phyloP scores from a whole-genome alignment of 345 rosid genomes.

The Brassica cretica region DNA sequence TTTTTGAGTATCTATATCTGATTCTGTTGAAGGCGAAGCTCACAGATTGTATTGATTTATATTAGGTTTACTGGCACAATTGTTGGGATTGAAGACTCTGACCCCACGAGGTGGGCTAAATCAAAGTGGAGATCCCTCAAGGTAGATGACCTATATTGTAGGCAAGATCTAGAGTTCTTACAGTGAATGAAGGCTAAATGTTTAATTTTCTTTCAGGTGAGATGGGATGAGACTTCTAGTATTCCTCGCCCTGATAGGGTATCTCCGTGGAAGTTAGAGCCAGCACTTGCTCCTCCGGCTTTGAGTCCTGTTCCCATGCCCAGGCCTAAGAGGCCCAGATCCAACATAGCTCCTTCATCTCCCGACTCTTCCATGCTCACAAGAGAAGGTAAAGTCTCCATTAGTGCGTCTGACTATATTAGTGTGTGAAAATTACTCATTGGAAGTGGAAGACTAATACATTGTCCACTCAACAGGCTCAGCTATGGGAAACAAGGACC shows the following conservation, averaged over 20 bases:
- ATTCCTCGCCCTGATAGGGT: conserved; percentile 83
- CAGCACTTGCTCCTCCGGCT: conserved; percentile 77
- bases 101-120: conserved; percentile 58
- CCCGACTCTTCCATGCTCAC: conserved; percentile 58
- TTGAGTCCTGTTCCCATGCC: conserved; percentile 60
- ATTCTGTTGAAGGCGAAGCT: background rate
- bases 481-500: conserved; percentile 51
- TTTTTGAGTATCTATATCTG: background rate
- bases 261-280: conserved; percentile 88
- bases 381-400: conserved; percentile 57
- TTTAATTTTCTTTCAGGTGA: conserved; percentile 50
- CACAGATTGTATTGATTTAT: conserved; percentile 14
- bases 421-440: background rate
- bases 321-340: conserved; percentile 62
- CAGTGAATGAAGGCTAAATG: conserved; percentile 10
- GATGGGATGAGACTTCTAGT: conserved; percentile 79
- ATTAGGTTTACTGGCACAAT: conserved; percentile 79
- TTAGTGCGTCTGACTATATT: conserved; percentile 1
- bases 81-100: conserved; percentile 69
- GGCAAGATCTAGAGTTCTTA: background rate
- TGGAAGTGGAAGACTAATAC: conserved; percentile 13
- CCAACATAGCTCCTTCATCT: conserved; percentile 56
- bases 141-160: conserved; percentile 46
- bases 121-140: conserved; percentile 88
- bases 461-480: conserved; percentile 37